A percentile compares a stretch with the other conserved stretches of the same genome.
Conservation (phyloP, 192 early-diverging fungal species). For the Dimargaris xerosporica region DNA sequence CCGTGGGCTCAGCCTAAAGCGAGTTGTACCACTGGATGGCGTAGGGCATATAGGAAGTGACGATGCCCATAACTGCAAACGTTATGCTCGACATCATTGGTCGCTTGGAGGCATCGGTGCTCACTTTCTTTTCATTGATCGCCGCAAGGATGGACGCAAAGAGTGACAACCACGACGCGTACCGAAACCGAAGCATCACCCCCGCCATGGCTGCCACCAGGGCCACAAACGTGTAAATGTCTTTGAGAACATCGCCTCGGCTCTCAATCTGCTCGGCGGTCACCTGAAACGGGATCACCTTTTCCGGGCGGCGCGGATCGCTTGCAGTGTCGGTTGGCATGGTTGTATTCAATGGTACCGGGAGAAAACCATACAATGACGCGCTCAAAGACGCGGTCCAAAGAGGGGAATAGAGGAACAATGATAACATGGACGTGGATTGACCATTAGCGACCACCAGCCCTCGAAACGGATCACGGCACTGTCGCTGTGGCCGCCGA, state of each 20-base stretch:
- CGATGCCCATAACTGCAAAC: conserved; percentile 3
- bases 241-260: not conserved
- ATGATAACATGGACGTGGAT: no score
- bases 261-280: not conserved
- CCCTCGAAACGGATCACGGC: no score
- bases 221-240: conserved; percentile 9
- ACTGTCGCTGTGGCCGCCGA: no score
- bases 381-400: no score
- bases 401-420: no score
- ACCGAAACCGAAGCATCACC: conserved; percentile 7
- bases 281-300: conserved; percentile 3
- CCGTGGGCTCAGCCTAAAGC: no score
- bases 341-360: not conserved
- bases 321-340: not conserved
- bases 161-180: conserved; percentile 2
- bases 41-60: conserved; percentile 1
- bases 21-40: not conserved
- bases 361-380: no score
- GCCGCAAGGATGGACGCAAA: not conserved
- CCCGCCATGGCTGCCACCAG: not conserved
- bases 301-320: conserved; percentile 1
- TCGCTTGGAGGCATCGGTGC: not conserved
- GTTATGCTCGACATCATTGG: not conserved
- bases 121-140: not conserved
- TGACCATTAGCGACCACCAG: no score